Evolutionary conservation across 129 eudicot genomes (phyloP).

Genomic region (Flaveria ramosissima): DNA sequence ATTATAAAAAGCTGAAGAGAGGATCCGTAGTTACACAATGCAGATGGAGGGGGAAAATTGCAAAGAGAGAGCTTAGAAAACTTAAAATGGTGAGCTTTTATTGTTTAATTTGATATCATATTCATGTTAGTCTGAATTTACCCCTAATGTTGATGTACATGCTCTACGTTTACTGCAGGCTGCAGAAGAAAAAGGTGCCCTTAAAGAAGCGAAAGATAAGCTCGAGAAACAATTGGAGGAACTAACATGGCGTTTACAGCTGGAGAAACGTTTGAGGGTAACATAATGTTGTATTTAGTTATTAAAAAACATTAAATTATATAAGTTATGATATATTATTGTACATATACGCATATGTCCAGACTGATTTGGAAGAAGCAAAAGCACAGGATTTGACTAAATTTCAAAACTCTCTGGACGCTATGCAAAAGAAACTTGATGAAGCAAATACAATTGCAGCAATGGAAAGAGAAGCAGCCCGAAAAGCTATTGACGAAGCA

Average conservation of each 20-base stretch:
- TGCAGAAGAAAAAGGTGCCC: slow-evolving; percentile 91
- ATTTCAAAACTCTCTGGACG: slow-evolving; percentile 61
- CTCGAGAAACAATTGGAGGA: slow-evolving; percentile 96
- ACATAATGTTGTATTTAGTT: slow-evolving; percentile 20
- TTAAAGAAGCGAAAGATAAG: slow-evolving; percentile 97
- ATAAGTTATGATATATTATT: slow-evolving; percentile 2
- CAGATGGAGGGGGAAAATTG: slow-evolving; percentile 88
- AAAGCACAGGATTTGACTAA: slow-evolving; percentile 78
- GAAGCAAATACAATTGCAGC: slow-evolving; percentile 70
- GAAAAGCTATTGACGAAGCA: slow-evolving; percentile 95
- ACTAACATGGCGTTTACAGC: slow-evolving; percentile 94
- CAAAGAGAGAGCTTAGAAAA: slow-evolving; percentile 66
- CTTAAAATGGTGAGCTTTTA: slow-evolving; percentile 69
- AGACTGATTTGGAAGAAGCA: slow-evolving; percentile 95
- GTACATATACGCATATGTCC: slow-evolving; percentile 24
- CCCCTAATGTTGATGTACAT: not conserved
- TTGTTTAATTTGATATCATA: not conserved
- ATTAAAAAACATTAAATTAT: slow-evolving; percentile 13
- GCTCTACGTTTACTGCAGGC: slow-evolving; percentile 53
- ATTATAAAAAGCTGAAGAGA: slow-evolving; percentile 63
- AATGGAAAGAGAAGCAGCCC: slow-evolving; percentile 85
- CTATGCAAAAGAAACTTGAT: slow-evolving; percentile 67
- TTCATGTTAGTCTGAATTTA: slow-evolving; percentile 6
- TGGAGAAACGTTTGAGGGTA: slow-evolving; percentile 98
- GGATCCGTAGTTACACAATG: slow-evolving; percentile 79